Conservation (phyloP, 805 yeast species). For the Kuraishia ogatae region DNA sequence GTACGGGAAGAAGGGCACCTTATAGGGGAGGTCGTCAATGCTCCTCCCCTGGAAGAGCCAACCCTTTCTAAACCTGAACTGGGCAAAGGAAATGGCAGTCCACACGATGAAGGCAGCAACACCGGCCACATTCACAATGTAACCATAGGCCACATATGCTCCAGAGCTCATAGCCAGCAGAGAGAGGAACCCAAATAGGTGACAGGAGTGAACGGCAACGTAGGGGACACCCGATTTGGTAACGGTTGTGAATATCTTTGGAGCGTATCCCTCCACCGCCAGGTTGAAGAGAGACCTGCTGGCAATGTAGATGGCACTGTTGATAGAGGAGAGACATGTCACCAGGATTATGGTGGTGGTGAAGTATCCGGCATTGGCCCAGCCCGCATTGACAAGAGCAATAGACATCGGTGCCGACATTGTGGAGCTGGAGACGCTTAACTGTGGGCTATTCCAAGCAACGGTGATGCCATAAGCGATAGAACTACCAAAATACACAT, state of each 20-base stretch:
- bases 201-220: conserved; percentile 46
- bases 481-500: conserved; percentile 45
- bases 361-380: conserved; percentile 41
- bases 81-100: conserved; percentile 50
- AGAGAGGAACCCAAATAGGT: conserved; percentile 45
- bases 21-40: conserved; percentile 43
- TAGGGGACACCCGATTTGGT: conserved; percentile 58
- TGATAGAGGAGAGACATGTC: conserved; percentile 62
- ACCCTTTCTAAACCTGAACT: conserved; percentile 46
- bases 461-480: conserved; percentile 52
- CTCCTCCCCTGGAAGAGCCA: conserved; percentile 33
- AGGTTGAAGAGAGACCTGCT: conserved; percentile 58
- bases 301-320: conserved; percentile 61
- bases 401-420: conserved; percentile 41
- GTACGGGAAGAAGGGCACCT: conserved; percentile 42
- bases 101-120: conserved; percentile 63
- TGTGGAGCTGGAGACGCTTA: conserved; percentile 27
- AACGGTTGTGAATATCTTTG: conserved; percentile 41
- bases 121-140: conserved; percentile 56
- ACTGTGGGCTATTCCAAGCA: conserved; percentile 43
- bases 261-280: conserved; percentile 54
- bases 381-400: conserved; percentile 42
- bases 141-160: conserved; percentile 49
- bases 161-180: conserved; percentile 51
- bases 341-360: conserved; percentile 54